Base-by-base conservation (phyloP, 495 filamentous ascomycete species). In the Penicillium daleae region DNA sequence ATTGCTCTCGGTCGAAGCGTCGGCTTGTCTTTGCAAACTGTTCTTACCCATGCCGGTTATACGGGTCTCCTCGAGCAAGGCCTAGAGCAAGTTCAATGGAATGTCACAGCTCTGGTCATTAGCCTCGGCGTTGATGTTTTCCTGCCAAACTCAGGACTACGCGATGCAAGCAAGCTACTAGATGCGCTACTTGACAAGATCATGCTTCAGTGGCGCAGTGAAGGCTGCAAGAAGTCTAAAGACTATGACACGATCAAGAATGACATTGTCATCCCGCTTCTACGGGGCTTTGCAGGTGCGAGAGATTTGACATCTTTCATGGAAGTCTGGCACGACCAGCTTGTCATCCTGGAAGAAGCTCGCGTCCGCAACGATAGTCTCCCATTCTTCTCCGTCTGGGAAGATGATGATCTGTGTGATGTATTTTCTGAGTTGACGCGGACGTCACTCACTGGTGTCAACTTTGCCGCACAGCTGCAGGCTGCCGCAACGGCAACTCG, bases 41-140 rank as follows among this genome's bases (percentile, higher is more conserved):
- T 81, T 46, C 71, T 79, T n/a, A 76, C 75, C 4, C 78, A 81
- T 68, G 74, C 76, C 54, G 57, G 72, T 21, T 77, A 76, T 59
- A 82, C 82, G 4, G 77, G 80, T 44, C 64, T 85, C 22, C 66
- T 78, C 17, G 74, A 74, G 49, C 70, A 75, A 42, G 71, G 72
- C 0, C 53, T 78, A 4, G 62, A 73, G 22, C 66, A 78, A 29
- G 79, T 81, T 8, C 78, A 89, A 44, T 93, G 90, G 90, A 75
- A 70, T 24, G 66, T 92, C 8, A 73, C 91, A 4, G 78, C 85
- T 24, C 77, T 86, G 52, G 75, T 89, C 12, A 76, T 91, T 17
- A 79, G 86, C 42, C 82, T 90, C 21, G 89, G 91, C 60, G 80
- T 86, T 3, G 88, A 92, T 67, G 82, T 90, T 12, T 92, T 92